Percentiles rank a stretch among this genome's conserved stretches.
Evolutionary conservation across 108 stramenopile species (phyloP).

Genomic region (Cyclostephanos invisitatus): DNA sequence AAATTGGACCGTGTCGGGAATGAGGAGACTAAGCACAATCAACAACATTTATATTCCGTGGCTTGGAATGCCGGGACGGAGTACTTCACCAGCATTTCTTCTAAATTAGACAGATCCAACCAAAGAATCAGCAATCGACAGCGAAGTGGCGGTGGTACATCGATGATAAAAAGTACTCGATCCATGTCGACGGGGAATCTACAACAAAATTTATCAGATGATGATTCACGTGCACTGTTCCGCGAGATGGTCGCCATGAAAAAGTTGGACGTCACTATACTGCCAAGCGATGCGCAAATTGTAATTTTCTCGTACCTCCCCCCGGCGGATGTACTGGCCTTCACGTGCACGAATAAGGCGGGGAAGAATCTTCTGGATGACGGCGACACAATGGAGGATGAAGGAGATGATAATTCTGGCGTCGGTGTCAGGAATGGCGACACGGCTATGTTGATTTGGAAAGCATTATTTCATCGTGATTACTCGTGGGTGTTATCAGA

Average conservation of each 20-base stretch:
- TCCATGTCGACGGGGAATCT: conserved; percentile 40
- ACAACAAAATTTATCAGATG: conserved; percentile 14
- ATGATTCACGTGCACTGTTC: conserved; percentile 9
- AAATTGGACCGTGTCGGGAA: background rate
- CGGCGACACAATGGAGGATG: conserved; percentile 21
- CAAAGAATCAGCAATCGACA: background rate
- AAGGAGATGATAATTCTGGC: conserved; percentile 36
- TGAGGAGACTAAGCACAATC: background rate
- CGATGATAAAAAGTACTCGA: conserved; percentile 5
- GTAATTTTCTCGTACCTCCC: conserved; percentile 68
- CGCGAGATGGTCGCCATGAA: conserved; percentile 55
- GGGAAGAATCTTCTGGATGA: conserved; percentile 25
- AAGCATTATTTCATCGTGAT: conserved; percentile 70
- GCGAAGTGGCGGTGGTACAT: background rate
- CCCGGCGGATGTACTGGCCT: conserved; percentile 67
- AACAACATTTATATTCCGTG: conserved; percentile 28
- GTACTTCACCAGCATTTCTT: conserved; percentile 38
- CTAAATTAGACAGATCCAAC: conserved; percentile 21
- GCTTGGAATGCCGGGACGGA: conserved; percentile 49
- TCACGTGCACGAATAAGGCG: conserved; percentile 54
- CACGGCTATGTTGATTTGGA: conserved; percentile 59
- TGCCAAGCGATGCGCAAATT: conserved; percentile 70
- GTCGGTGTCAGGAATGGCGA: conserved; percentile 15
- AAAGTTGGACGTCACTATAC: conserved; percentile 37
- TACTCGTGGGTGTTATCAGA: conserved; percentile 66